Percentiles rank a stretch among this genome's conserved stretches.
Conservation (phyloP, 208 protist species). For the Trypanosoma vivax region DNA sequence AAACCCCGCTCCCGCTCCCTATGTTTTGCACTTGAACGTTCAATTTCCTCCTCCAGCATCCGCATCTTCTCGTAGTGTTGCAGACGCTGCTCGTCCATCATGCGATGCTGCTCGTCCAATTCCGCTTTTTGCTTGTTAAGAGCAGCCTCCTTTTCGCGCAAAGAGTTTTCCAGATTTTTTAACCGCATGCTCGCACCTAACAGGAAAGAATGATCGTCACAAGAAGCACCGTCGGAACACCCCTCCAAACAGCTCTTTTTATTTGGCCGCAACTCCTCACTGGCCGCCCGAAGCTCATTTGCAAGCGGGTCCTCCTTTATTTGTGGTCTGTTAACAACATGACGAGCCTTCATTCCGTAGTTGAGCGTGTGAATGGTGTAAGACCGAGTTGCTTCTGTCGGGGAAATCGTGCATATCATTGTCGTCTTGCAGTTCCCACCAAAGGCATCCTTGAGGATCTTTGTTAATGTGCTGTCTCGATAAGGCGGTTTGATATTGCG, state of each 20-base stretch:
- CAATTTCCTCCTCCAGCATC: conserved; percentile 50
- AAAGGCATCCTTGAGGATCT: conserved; percentile 81
- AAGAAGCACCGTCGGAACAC: conserved; percentile 25
- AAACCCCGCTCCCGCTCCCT: conserved; percentile 46
- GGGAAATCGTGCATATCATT: conserved; percentile 79
- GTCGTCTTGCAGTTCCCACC: conserved; percentile 89
- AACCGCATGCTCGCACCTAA: conserved; percentile 38
- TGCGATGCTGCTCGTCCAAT: conserved; percentile 34
- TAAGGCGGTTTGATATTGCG: conserved; percentile 72
- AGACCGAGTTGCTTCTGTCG: conserved; percentile 37
- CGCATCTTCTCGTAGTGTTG: conserved; percentile 60
- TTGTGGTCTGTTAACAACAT: conserved; percentile 66
- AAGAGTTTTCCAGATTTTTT: conserved; percentile 43
- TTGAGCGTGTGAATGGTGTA: conserved; percentile 81
- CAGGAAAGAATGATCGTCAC: conserved; percentile 39
- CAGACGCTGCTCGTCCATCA: conserved; percentile 54
- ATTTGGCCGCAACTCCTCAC: conserved; percentile 52
- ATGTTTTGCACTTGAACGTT: conserved; percentile 34
- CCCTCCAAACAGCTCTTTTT: conserved; percentile 46
- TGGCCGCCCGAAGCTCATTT: conserved; percentile 55
- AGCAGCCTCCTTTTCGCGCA: conserved; percentile 21
- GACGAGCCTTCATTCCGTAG: conserved; percentile 76
- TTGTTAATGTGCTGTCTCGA: conserved; percentile 80
- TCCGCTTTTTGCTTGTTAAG: conserved; percentile 57
- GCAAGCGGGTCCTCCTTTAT: conserved; percentile 77